Base-by-base conservation (phyloP, 495 filamentous ascomycete genomes). In the Stereocaulon alpinum region DNA sequence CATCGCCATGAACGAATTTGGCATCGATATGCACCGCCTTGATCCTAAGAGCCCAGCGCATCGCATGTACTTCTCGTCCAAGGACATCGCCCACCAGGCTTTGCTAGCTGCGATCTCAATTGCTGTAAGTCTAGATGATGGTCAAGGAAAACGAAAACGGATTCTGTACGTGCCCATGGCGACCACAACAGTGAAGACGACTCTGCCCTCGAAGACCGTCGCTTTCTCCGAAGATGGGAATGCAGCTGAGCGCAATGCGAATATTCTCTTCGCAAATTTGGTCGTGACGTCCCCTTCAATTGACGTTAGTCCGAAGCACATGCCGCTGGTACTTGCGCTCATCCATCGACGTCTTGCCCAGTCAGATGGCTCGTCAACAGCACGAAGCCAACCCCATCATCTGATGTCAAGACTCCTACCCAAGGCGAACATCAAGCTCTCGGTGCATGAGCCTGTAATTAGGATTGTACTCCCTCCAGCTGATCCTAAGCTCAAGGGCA, bases 131-230 rank as follows among this genome's bases (percentile, higher is more conserved):
- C 76, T 99, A 47, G 91, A 95, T 66, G 89, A 96, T 71, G 88
- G 89, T 29, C 79, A 83, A 17, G 87, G 86, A 11, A 88, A 88
- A 69, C 84, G 86, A 0, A 88, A 96, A 68, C 84, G 90, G 62
- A 80, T 99, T 56, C 75, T 94, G 17, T 97, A 97, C 69, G 83
- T 99, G 32, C 93, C 93, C 0, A 99, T 99, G 94, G 88, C 92
- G 29, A 99, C 93, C 6, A 94, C 90, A 22, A 99, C 93, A 0
- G 83, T 95, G 34, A 89, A 89, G 62, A 97, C 93, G 0, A 99
- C 93, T 6, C 72, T 99, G 6, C 94, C 94, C 0, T 95, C 93
- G 0, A 96, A 97, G 70, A 95, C 88, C 0, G 85, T 99, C 14
- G 86, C 89, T 69, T 80, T 88, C 24, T 83, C 83, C 17, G 82